Percentiles rank a stretch among this genome's conserved stretches.
Evolutionary conservation across 192 early-diverging fungal genomes (phyloP).

Genomic region (Coemansia sp.): DNA sequence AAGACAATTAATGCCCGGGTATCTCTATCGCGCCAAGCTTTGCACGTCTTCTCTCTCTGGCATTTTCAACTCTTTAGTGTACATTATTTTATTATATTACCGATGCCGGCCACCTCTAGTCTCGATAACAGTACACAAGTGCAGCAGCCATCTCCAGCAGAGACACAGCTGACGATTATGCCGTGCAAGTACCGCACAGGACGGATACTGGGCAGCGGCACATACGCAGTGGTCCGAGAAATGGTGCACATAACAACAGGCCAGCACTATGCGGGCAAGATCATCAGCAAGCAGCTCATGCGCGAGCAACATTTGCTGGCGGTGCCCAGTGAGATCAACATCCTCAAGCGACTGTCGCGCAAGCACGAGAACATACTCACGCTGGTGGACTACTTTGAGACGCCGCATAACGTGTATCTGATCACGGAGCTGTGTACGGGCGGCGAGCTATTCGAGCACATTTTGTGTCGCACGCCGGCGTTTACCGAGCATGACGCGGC

Average conservation of each 20-base stretch:
- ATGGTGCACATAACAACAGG: constrained; percentile 66
- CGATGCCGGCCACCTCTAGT: not conserved
- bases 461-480: constrained; percentile 62
- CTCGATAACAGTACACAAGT: not conserved
- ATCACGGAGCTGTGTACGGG: constrained; percentile 82
- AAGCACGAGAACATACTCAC: constrained; percentile 74
- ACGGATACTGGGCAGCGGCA: constrained; percentile 41
- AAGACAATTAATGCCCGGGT: not conserved
- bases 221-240: constrained; percentile 56
- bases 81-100: not conserved
- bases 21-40: not conserved
- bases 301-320: constrained; percentile 63
- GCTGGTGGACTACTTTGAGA: constrained; percentile 82
- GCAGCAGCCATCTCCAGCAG: not conserved
- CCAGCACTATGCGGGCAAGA: constrained; percentile 76
- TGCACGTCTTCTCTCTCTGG: not conserved
- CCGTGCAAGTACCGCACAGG: constrained; percentile 56
- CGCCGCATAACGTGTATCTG: constrained; percentile 75
- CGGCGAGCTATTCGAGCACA: constrained; percentile 93
- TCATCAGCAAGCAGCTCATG: constrained; percentile 80
- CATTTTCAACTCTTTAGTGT: not conserved
- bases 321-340: constrained; percentile 75
- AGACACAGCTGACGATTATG: not conserved
- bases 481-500: constrained; percentile 85
- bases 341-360: constrained; percentile 70